Evolutionary conservation across 2,329 filamentous ascomycete genomes (phyloP), one percentile per base, ranked within the genome.

Genomic region (Penicillium psychrosexuale): DNA sequence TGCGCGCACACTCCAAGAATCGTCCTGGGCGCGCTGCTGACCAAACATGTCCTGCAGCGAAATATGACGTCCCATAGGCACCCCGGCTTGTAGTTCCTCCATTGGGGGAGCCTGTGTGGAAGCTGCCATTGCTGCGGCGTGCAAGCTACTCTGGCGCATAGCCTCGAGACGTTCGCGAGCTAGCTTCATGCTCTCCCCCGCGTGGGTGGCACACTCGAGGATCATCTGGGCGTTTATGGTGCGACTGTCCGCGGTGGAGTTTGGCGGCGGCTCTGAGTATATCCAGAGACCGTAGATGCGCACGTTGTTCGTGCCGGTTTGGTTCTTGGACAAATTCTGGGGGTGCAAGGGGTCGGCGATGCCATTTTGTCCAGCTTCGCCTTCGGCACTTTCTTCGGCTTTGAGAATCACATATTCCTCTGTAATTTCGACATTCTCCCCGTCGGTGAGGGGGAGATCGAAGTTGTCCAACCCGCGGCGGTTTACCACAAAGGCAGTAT

Each of bases 381-480:
- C 53, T 22, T 67, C 69, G 7, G 61, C 56, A 19, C 68, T 62
- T 49, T 71, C 72, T 43, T 77, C 75, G 17, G 76, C 72, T 57
- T 81, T 81, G 48, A 86, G 69, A 53, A 86, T 86, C 42, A 87
- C 77, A 61, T 83, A 86, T 56, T 84, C 80, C 9, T 83, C 82
- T 15, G 76, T 80, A 24, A 88, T 77, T 71, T 91, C 88, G 38
- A 89, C 84, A 55, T 88, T 80, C 15, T 79, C 77, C 11, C 78
- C 78, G 44, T 75, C 72, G 15, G 68, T 69, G n/a, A 91, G 76
- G 56, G 86, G 83, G 12, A 90, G 77, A 38, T 86, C 79, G 51
- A 91, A 80, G 66, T 93, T 92, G 48, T 88, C 82, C 47, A 91
- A 75, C 0, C 85, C 84, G 38, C 85, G 82, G 42, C 89, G 81